Base-by-base conservation (phyloP, 176 grass and related monocot genomes). In the Thalia dealbata region DNA sequence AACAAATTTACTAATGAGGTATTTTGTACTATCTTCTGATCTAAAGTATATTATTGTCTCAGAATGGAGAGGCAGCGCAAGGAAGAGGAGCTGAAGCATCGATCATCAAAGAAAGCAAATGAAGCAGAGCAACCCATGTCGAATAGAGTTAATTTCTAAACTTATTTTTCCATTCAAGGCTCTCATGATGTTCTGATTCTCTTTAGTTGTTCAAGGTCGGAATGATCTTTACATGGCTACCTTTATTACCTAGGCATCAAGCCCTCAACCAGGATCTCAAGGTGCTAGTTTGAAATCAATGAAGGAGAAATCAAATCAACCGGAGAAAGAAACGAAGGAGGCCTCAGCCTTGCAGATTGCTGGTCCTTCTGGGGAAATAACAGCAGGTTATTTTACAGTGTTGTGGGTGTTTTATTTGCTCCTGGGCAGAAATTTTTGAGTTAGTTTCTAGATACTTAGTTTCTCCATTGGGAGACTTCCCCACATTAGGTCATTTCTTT, bases 11-110 rank as follows among this genome's bases (percentile, higher is more conserved):
- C 45, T 48, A 7, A 8, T 3, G 11, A 10, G 35, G 44, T 27
- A 14, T 35, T 12, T 66, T 43, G 18, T 13, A 0, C 22, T 10
- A 1, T 69, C 7, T 45, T 21, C 41, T 69, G 12, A 45, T 22
- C 10, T 69, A 45, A 14, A 3, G 3, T 69, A 45, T 69, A 12
- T 24, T 69, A 28, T 38, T 38, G 32, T 32, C 18, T 23, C 75
- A 96, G 92, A 73, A 91, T 96, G 82, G 92, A 96, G 77, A 91
- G 86, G 68, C 92, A 91, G 73, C 84, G 82, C 19, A 86, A 70
- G 5, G 86, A 91, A 73, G 88, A 96, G 30, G 92, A 96, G 79
- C 24, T 91, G 27, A 96, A 85, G 72, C 91, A 78, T 79, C 73
- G 69, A 22, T 81, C 85, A 71, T 88, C 85, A 30, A 91, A 84